phyloP scores from a whole-genome alignment of 139 green algal species.

The Volvox reticuliferus region DNA sequence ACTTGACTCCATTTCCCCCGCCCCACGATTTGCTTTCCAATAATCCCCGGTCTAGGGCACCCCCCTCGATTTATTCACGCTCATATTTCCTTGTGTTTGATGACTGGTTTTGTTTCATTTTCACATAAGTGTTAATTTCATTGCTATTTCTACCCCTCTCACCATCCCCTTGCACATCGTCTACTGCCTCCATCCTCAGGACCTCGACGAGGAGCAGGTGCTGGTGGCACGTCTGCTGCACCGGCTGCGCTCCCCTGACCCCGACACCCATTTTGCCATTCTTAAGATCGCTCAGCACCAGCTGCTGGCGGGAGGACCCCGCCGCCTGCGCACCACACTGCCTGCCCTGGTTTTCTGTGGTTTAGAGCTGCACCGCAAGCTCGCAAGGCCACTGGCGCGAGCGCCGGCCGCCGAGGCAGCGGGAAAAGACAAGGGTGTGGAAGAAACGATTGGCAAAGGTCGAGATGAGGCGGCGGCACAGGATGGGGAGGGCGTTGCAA shows the following conservation, averaged over 20 bases:
- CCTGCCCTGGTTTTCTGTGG: conserved; percentile 83
- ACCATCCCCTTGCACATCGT: not conserved
- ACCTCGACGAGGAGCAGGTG: conserved; percentile 91
- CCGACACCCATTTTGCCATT: conserved; percentile 77
- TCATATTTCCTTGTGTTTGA: too few relatives aligned
- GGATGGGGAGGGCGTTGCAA: not conserved
- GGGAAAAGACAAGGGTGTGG: not conserved
- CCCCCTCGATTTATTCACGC: not conserved
- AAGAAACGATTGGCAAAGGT: not conserved
- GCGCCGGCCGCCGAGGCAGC: not conserved
- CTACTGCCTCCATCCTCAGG: conserved; percentile 55
- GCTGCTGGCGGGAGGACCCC: conserved; percentile 77
- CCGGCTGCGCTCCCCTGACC: conserved; percentile 70
- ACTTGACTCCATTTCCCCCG: too few relatives aligned
- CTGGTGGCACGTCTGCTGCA: conserved; percentile 94
- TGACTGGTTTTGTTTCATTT: not conserved
- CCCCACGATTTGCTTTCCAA: too few relatives aligned
- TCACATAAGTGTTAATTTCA: not conserved
- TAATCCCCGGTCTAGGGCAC: too few relatives aligned
- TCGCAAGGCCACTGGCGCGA: not conserved
- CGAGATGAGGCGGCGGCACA: not conserved
- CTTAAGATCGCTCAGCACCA: conserved; percentile 71
- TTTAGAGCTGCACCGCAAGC: conserved; percentile 66
- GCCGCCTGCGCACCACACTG: conserved; percentile 83
- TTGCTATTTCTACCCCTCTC: not conserved